These are phyloP conservation scores for Raphanus sativus DNA, from an alignment of 345 rosid genomes.

Conservation along the genomic window DNA sequence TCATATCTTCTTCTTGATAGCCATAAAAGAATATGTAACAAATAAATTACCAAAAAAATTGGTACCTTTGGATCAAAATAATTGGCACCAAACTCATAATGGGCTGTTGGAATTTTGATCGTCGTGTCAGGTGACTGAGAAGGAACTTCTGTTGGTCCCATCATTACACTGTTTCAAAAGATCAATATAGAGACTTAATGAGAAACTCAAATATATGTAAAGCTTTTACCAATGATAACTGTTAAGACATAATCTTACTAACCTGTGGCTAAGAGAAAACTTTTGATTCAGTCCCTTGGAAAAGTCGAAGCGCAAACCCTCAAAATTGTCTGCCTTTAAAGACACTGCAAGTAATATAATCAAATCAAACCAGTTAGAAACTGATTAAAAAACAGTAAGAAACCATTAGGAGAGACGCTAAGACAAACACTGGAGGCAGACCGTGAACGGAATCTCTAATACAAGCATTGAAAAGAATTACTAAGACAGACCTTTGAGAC, in stretches of 20 bases:
- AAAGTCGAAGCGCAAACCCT: constrained; percentile 96
- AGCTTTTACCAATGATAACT: background rate
- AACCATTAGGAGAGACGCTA: background rate
- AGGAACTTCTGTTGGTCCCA: constrained; percentile 94
- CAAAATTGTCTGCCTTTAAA: constrained; percentile 85
- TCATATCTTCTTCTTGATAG: background rate
- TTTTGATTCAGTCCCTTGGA: constrained; percentile 79
- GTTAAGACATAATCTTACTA: background rate
- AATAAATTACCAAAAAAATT: background rate
- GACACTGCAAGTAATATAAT: constrained; percentile 64
- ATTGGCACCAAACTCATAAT: constrained; percentile 95
- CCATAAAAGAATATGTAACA: background rate
- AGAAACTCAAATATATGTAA: background rate
- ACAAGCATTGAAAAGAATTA: no score
- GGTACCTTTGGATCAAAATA: constrained; percentile 64
- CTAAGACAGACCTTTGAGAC: background rate
- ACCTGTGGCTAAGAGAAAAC: constrained; percentile 51
- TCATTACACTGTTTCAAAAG: constrained; percentile 56
- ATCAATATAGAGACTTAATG: background rate
- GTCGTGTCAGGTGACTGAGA: constrained; percentile 75
- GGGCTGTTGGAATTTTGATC: constrained; percentile 81
- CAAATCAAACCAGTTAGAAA: constrained; percentile 9
- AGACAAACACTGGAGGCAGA: background rate
- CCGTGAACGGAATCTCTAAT: background rate
- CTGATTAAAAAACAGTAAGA: background rate